These are phyloP conservation scores for Pseudofabraea citricarpa DNA, from an alignment of 2,329 filamentous ascomycete genomes.

Conservation along the genomic window DNA sequence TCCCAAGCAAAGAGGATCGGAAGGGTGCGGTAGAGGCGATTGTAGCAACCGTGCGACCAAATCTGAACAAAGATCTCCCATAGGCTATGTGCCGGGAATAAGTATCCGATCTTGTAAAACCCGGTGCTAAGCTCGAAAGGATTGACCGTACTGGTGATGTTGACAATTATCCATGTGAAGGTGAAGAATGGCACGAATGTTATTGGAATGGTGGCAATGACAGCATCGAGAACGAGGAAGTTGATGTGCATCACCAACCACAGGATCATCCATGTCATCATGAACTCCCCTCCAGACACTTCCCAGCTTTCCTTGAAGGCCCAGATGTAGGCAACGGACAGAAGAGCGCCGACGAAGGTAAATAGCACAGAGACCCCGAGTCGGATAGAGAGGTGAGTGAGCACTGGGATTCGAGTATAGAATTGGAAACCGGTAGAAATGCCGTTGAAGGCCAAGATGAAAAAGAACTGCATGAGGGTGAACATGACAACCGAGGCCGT, in stretches of 20 bases:
- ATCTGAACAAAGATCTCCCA: conserved; percentile 35
- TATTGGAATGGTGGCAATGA: conserved; percentile 30
- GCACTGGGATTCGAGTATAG: conserved; percentile 14
- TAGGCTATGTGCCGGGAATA: conserved; percentile 58
- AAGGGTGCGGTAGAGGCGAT: conserved; percentile 32
- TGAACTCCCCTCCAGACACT: conserved; percentile 48
- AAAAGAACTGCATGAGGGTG: conserved; percentile 28
- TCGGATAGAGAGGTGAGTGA: conserved; percentile 23
- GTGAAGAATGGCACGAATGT: conserved; percentile 36
- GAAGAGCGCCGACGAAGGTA: conserved; percentile 32
- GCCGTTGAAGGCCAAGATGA: conserved; percentile 23
- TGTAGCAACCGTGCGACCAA: conserved; percentile 38
- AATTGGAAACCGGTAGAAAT: conserved; percentile 23
- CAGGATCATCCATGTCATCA: conserved; percentile 52
- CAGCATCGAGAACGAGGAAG: conserved; percentile 36
- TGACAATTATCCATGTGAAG: conserved; percentile 59
- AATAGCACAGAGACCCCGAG: conserved; percentile 26
- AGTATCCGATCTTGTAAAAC: conserved; percentile 60
- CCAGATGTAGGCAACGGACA: conserved; percentile 37
- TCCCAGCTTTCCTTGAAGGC: conserved; percentile 37
- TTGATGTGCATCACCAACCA: conserved; percentile 55
- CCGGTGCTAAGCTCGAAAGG: conserved; percentile 50
- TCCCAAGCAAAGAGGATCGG: conserved; percentile 39
- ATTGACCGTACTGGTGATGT: conserved; percentile 57
- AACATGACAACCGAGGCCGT: conserved; percentile 34